Percentiles rank a stretch among this genome's conserved stretches.
Conservation (phyloP, 805 yeast species). For the Candida yuanshanica region DNA sequence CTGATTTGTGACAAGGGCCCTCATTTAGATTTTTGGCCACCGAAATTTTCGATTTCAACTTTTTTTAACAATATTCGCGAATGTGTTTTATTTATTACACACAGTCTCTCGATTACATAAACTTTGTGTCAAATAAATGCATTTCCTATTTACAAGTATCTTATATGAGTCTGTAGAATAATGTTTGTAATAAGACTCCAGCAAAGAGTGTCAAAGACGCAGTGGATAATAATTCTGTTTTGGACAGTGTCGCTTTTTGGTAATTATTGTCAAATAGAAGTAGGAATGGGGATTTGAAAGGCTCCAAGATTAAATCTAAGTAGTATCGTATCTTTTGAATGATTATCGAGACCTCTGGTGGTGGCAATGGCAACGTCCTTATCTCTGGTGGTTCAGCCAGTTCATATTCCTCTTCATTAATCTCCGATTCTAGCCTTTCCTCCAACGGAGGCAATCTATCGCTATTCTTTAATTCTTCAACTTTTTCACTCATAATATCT, state of each 20-base stretch:
- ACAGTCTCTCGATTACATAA: neutral
- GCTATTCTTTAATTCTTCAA: conserved; percentile 19
- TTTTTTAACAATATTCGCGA: conserved; percentile 6
- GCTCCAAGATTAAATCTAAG: neutral
- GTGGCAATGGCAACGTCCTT: conserved; percentile 12
- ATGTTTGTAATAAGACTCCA: conserved; percentile 10
- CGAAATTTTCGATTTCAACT: conserved; percentile 10
- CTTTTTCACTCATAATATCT: conserved; percentile 23
- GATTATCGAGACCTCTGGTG: neutral
- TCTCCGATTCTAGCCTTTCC: conserved; percentile 15
- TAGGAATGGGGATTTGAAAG: conserved; percentile 10
- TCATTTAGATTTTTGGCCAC: conserved; percentile 15
- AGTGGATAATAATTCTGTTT: conserved; percentile 1
- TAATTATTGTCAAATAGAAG: conserved; percentile 9
- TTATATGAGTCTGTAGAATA: conserved; percentile 1
- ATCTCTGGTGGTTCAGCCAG: conserved; percentile 15
- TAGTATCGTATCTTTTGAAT: neutral
- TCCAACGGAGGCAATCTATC: conserved; percentile 15
- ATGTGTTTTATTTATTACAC: neutral
- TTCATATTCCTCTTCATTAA: conserved; percentile 14
- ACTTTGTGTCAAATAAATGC: neutral
- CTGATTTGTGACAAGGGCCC: neutral
- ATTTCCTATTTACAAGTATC: neutral
- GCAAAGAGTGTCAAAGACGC: conserved; percentile 5
- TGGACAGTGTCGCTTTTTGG: neutral